phyloP scores from a whole-genome alignment of 805 yeast species.

The Grigorovia transvaalensis region DNA sequence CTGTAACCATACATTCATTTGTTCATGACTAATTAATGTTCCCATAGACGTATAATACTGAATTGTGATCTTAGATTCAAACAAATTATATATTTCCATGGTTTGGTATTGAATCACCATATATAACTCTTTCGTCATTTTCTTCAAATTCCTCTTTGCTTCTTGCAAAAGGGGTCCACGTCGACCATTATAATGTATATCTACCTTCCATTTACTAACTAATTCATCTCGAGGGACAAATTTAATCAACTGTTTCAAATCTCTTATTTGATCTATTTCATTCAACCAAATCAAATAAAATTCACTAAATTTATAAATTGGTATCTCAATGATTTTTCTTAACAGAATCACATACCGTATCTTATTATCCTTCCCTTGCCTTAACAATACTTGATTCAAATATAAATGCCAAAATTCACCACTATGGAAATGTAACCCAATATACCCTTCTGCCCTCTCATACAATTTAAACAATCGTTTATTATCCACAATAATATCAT shows the following conservation, averaged over 20 bases:
- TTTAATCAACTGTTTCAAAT: slow-evolving; percentile 16
- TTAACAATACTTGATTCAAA: slow-evolving; percentile 17
- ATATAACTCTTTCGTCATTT: slow-evolving; percentile 24
- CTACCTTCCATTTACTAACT: slow-evolving; percentile 16
- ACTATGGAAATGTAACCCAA: slow-evolving; percentile 27
- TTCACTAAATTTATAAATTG: slow-evolving; percentile 23
- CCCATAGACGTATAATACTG: slow-evolving; percentile 23
- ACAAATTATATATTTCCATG: slow-evolving; percentile 21
- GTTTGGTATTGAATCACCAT: slow-evolving; percentile 24
- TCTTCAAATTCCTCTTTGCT: slow-evolving; percentile 22
- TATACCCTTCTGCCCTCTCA: slow-evolving; percentile 22
- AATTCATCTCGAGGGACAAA: slow-evolving; percentile 20
- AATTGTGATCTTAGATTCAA: slow-evolving; percentile 22
- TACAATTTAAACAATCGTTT: slow-evolving; percentile 22
- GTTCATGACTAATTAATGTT: slow-evolving; percentile 14
- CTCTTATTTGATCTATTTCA: slow-evolving; percentile 20
- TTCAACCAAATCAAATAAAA: slow-evolving; percentile 26
- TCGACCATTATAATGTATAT: slow-evolving; percentile 15
- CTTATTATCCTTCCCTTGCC: slow-evolving; percentile 13
- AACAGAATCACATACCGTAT: slow-evolving; percentile 18
- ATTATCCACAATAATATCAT: slow-evolving; percentile 15
- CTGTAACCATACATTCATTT: slow-evolving; percentile 20
- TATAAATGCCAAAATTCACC: slow-evolving; percentile 30
- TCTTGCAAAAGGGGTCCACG: slow-evolving; percentile 28
- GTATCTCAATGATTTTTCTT: slow-evolving; percentile 25